Conservation (phyloP, 2,329 filamentous ascomycete genomes). For the Phialocephala sp. region DNA sequence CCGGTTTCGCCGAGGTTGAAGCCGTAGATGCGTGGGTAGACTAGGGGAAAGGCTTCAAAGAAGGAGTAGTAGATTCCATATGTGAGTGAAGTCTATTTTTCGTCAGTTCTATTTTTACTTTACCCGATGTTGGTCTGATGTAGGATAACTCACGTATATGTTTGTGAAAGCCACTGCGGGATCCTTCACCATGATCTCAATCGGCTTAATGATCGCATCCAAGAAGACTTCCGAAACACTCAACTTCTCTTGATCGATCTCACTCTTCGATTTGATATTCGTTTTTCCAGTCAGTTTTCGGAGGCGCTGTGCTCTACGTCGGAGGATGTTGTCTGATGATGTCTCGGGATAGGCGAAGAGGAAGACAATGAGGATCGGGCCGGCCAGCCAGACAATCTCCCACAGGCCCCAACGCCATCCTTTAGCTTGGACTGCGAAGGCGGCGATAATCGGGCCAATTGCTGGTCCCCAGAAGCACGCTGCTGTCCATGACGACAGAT, state of each 20-base stretch:
- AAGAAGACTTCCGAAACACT: slow-evolving; percentile 51
- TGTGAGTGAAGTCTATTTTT: slow-evolving; percentile 49
- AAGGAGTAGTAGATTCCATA: slow-evolving; percentile 66
- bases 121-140: not conserved
- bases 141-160: slow-evolving; percentile 18
- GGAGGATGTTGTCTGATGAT: slow-evolving; percentile 60
- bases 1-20: slow-evolving; percentile 63
- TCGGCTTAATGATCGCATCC: slow-evolving; percentile 63
- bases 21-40: slow-evolving; percentile 61
- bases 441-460: slow-evolving; percentile 63
- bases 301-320: slow-evolving; percentile 61
- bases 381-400: slow-evolving; percentile 65
- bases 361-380: slow-evolving; percentile 61
- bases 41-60: slow-evolving; percentile 70
- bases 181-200: slow-evolving; percentile 63
- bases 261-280: slow-evolving; percentile 62
- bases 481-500: slow-evolving; percentile 26
- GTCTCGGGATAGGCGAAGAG: slow-evolving; percentile 69
- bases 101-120: slow-evolving; percentile 1
- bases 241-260: slow-evolving; percentile 63
- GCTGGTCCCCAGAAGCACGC: slow-evolving; percentile 49
- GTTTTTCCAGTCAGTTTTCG: slow-evolving; percentile 60
- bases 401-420: slow-evolving; percentile 67
- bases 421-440: slow-evolving; percentile 60
- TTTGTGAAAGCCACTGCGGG: slow-evolving; percentile 44